phyloP scores from a whole-genome alignment of 2,329 filamentous ascomycete species.

The Cercospora beticola region DNA sequence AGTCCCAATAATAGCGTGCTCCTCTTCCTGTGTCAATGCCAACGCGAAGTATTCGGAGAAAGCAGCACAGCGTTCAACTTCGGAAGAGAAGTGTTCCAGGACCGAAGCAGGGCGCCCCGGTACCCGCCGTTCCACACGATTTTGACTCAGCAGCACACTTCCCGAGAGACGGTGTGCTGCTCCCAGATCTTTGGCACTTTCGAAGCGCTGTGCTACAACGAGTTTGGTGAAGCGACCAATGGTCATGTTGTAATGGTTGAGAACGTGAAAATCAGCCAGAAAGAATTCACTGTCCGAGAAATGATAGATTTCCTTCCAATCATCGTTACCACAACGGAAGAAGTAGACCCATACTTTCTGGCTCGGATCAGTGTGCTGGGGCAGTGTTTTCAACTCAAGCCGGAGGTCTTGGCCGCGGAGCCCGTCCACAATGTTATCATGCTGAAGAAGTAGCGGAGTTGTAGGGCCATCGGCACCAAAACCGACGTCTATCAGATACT shows the following conservation, averaged over 20 bases:
- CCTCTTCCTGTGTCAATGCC: neutral
- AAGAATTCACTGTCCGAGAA: conserved; percentile 66
- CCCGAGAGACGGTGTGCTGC: neutral
- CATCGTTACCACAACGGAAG: conserved; percentile 21
- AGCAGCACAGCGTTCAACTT: neutral
- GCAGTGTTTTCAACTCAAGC: conserved; percentile 21
- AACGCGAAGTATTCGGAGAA: neutral
- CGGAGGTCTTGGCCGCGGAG: conserved; percentile 15
- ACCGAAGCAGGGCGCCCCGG: neutral
- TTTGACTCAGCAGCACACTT: neutral
- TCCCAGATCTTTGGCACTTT: neutral
- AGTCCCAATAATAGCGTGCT: neutral
- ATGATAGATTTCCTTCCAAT: conserved; percentile 62
- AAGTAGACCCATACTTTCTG: conserved; percentile 48
- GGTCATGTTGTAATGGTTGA: conserved; percentile 56
- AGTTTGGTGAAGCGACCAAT: conserved; percentile 1
- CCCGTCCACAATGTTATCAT: conserved; percentile 38
- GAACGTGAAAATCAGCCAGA: conserved; percentile 58
- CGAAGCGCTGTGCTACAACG: neutral
- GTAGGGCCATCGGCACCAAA: conserved; percentile 65
- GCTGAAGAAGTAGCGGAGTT: conserved; percentile 56
- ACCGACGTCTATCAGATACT: conserved; percentile 61
- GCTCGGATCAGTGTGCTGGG: conserved; percentile 17
- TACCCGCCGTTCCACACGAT: neutral
- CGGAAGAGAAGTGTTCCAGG: neutral